Base-by-base conservation (phyloP, 2,329 filamentous ascomycete species). In the Sclerotiophoma versabilis region DNA sequence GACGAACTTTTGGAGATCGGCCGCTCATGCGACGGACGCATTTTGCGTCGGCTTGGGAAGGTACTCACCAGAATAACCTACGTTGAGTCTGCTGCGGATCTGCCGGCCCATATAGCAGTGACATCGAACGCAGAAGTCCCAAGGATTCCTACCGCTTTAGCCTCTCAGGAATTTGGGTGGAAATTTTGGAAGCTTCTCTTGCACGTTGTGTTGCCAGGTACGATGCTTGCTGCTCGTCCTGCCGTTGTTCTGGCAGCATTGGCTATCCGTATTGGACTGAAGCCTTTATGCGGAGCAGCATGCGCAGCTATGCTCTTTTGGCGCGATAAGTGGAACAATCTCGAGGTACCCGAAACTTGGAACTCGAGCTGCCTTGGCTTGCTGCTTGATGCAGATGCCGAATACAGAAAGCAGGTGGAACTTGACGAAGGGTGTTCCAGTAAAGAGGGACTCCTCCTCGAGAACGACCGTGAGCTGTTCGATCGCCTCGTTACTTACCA, bases 1-100 rank as follows among this genome's bases (percentile, higher is more conserved):
- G 73, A 71, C 0, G 80, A 83, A 43, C 73, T 83, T 10, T 70
- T 83, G 1, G 81, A 83, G 49, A 82, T 84, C 53, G 79, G 79
- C 7, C 73, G 81, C 11, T 83, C 80, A 0, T 84, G 81, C 61
- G 76, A 83, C 44, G 71, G 76, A 43, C 72, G 69, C 3, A 79
- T 83, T 42, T 74, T 83, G 1, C 76, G 76, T 11, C 77, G 81
- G 0, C 70, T 84, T 1, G 79, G 81, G 7, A 75, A 72, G 25
- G 75, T 82, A 5, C 69, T 84, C 10, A 81, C 80, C 0, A 76
- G 74, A 4, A 61, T 83, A 4, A 79, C 77, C 1, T 82, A 79
- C 56, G 76, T 79, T 6, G 63, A 71, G 22, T 74, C 73, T 2
- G 64, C 70, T 25, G 68, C 72, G 1, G 75, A 79, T 4, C 66